Evolutionary conservation across 345 rosid genomes (phyloP).

Genomic region (Sisymbrium altissimum): DNA sequence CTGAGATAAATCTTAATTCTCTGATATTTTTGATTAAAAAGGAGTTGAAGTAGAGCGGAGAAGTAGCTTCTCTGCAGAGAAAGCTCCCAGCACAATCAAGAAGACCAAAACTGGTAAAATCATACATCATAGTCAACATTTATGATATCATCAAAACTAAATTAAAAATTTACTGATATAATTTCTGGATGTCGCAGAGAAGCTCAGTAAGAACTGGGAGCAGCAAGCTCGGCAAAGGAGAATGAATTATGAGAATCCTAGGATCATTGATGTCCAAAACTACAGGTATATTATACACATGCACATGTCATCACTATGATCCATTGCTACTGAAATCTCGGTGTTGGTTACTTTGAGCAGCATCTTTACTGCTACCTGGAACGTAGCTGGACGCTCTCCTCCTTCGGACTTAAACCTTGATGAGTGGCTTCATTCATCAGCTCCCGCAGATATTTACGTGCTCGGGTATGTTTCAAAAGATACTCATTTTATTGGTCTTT

Average conservation of each 20-base stretch:
- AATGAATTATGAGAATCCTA: constrained; percentile 93
- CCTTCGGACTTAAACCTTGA: constrained; percentile 82
- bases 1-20: constrained; percentile 1
- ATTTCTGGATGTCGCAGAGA: constrained; percentile 46
- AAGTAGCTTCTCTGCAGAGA: constrained; percentile 88
- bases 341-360: constrained; percentile 48
- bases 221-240: constrained; percentile 55
- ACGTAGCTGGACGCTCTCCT: constrained; percentile 97
- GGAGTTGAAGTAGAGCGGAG: constrained; percentile 70
- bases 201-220: constrained; percentile 67
- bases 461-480: constrained; percentile 61
- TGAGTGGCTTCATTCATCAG: constrained; percentile 93
- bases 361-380: constrained; percentile 90
- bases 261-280: constrained; percentile 95
- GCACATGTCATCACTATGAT: not conserved
- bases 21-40: constrained; percentile 29
- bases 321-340: not conserved
- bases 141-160: not conserved
- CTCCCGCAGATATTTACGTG: constrained; percentile 97
- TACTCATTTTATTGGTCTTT: not conserved
- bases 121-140: not conserved
- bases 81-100: constrained; percentile 70
- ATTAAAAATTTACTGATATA: not conserved
- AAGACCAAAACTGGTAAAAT: constrained; percentile 81
- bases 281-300: constrained; percentile 47